These are phyloP conservation scores for Alloascoidea africana DNA, from an alignment of 805 yeast genomes.

Conservation along the genomic window DNA sequence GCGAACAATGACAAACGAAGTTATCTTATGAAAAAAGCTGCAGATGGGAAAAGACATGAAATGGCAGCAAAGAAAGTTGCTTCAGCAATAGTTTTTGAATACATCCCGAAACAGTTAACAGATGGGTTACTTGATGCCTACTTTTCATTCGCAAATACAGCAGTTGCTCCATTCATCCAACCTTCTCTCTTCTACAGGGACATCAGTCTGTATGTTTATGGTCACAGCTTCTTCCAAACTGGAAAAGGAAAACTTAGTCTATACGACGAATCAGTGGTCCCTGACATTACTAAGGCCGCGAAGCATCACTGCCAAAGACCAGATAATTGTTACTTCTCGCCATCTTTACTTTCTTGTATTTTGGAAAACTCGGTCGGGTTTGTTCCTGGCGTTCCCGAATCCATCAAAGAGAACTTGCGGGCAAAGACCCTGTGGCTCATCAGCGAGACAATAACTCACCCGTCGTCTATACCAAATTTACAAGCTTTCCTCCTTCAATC, in stretches of 20 bases:
- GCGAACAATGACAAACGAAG: too few species aligned
- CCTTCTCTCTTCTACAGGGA: neutral
- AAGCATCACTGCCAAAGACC: neutral
- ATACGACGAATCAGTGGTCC: neutral
- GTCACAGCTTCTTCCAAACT: constrained; percentile 1
- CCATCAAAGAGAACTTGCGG: neutral
- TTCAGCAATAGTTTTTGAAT: neutral
- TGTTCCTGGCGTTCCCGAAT: neutral
- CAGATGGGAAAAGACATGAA: neutral
- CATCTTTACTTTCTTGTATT: neutral
- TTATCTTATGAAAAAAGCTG: neutral
- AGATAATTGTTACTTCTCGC: neutral
- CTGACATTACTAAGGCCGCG: neutral
- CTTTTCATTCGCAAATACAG: neutral
- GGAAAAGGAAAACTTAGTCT: neutral
- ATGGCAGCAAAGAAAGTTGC: neutral
- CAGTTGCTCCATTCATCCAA: neutral
- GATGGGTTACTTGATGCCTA: neutral
- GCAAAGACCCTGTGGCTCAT: neutral
- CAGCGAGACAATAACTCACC: constrained; percentile 3
- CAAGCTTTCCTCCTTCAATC: constrained; percentile 2
- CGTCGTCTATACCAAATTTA: constrained; percentile 3
- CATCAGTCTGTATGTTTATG: constrained; percentile 1
- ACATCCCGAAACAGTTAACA: neutral
- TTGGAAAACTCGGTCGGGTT: neutral